Conservation (phyloP, 1,284 basidiomycete genomes). For the Pyrrhoderma noxium region DNA sequence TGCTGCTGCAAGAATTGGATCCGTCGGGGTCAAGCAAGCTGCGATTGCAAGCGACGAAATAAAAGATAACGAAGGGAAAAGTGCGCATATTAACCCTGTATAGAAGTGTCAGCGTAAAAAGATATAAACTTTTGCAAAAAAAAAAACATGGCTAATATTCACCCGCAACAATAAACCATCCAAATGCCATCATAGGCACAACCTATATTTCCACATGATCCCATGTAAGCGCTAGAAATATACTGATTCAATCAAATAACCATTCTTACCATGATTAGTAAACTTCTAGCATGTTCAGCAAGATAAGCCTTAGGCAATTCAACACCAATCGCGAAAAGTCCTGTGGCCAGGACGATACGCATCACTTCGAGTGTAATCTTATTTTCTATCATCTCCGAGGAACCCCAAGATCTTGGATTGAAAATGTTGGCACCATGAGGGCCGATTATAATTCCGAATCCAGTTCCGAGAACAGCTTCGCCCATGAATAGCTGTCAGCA, state of each 20-base stretch:
- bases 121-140: neutral
- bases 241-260: neutral
- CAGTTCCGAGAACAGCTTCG: constrained; percentile 87
- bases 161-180: constrained; percentile 65
- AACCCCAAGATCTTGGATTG: constrained; percentile 73
- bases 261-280: constrained; percentile 42
- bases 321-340: constrained; percentile 68
- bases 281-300: constrained; percentile 49
- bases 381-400: constrained; percentile 31
- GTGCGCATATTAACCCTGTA: constrained; percentile 48
- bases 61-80: constrained; percentile 66
- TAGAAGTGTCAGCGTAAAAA: neutral
- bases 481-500: constrained; percentile 84
- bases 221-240: neutral
- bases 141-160: constrained; percentile 15
- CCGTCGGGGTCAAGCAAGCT: constrained; percentile 89
- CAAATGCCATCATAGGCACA: constrained; percentile 73
- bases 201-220: constrained; percentile 24
- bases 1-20: constrained; percentile 58
- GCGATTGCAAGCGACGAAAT: constrained; percentile 80
- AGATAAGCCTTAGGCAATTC: constrained; percentile 66
- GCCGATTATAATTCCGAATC: constrained; percentile 67
- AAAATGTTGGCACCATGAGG: constrained; percentile 74
- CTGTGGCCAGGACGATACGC: constrained; percentile 61
- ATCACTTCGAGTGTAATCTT: constrained; percentile 73